Base-by-base conservation (phyloP, 2,329 filamentous ascomycete genomes). In the Aurifilum marmelostoma region DNA sequence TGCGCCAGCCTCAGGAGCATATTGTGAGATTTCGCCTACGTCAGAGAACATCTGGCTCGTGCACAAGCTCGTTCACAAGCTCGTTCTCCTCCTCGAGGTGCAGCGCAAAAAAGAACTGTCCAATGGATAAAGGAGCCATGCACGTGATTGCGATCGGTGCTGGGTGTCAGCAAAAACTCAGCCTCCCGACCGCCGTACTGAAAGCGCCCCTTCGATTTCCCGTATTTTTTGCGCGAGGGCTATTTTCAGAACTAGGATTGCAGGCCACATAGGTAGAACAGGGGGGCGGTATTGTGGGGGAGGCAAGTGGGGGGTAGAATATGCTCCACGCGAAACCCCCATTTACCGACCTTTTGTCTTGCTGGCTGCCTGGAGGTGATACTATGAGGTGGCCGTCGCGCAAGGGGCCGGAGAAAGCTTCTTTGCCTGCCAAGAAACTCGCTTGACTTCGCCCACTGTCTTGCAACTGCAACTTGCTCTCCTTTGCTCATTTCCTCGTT, bases 221-320 rank as follows among this genome's bases (percentile, higher is more conserved):
- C 32, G 18, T 59, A 56, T 59, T 59, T 59, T 59, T 59, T 59
- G 56, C 56, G 56, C 56, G 56, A 37, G 56, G 21, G 56, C 56
- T 59, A 59, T 59, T 59, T 59, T 37, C 32, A 37, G 56, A 37
- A 29, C 7, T 21, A 37, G 56, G 56, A 14, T 59, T 59, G 56
- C 56, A 37, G 34, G 56, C 56, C 27, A n/a, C 9, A 9, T 9
- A 8, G 3, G 6, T 24, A 59, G 11, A 2, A 9, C 5, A 32
- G 32, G 29, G 18, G 29, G 21, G 24, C 18, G 52, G 24, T 16
- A n/a, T 34, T 29, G 54, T 32, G 54, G 54, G 16, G 54, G 29
- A 5, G 7, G n/a, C n/a, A 6, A 24, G 11, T 3, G 43, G 21
- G 16, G 43, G 16, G 6, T 9, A n/a, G 9, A 47, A 47, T 54